phyloP scores from a whole-genome alignment of 345 rosid species.

The Eutrema japonicum region DNA sequence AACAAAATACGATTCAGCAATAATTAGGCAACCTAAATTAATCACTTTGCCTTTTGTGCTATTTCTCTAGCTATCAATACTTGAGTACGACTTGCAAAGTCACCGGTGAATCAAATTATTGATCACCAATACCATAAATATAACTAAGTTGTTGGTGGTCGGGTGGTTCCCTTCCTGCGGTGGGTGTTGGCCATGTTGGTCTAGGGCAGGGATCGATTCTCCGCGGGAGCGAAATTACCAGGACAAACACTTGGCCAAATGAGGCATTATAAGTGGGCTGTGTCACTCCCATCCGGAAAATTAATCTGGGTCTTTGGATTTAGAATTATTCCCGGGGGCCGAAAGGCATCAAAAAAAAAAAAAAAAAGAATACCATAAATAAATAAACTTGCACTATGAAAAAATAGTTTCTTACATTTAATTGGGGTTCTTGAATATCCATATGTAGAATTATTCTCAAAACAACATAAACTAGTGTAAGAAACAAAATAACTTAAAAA shows the following conservation, averaged over 20 bases:
- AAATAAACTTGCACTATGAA: not conserved
- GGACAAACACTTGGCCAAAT: too few relatives aligned
- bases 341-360: too few relatives aligned
- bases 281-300: too few relatives aligned
- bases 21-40: slow-evolving; percentile 47
- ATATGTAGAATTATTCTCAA: not conserved
- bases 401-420: not conserved
- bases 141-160: too few relatives aligned
- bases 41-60: slow-evolving; percentile 38
- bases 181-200: too few relatives aligned
- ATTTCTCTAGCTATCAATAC: slow-evolving; percentile 4
- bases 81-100: slow-evolving; percentile 14
- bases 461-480: not conserved
- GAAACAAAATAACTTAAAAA: too few relatives aligned
- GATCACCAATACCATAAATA: not conserved
- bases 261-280: too few relatives aligned
- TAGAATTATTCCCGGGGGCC: too few relatives aligned
- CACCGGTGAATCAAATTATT: not conserved
- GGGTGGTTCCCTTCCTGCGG: too few relatives aligned
- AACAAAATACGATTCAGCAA: slow-evolving; percentile 43
- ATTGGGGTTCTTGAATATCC: not conserved
- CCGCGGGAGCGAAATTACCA: too few relatives aligned
- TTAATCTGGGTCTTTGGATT: too few relatives aligned
- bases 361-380: not conserved
- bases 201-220: too few relatives aligned